Evolutionary conservation across 1,284 basidiomycete genomes (phyloP), one percentile per base, ranked within the genome.

Genomic region (Boletellus sp.): DNA sequence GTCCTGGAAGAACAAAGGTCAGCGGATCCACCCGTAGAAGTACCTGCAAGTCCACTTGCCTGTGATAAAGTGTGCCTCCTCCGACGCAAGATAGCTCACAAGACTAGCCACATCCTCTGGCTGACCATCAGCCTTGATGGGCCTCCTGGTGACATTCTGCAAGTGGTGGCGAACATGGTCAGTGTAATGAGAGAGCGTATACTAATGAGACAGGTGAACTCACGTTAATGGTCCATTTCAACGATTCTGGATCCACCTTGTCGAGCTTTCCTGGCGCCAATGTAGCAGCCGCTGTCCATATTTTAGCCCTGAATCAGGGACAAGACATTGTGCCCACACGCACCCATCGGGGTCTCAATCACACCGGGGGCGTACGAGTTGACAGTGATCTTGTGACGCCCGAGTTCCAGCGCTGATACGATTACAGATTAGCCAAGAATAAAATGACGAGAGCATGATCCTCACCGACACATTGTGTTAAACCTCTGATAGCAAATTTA

Each of bases 401-500:
- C 69, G 16, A 71, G 53, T 41, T 73, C 72, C 11, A 53, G 19
- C 19, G 55, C 55, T 60, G 35, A 20, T 20, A 8, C n/a, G 5
- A n/a, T 29, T n/a, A 59, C 5, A 33, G 9, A 21, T 3, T 33
- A 27, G 17, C 30, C 11, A 4, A 25, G 11, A 21, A 16, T 16
- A 40, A 16, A 8, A 23, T 7, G 3, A 2, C 5, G 14, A 26
- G 25, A n/a, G 8, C 4, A 14, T 0, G 3, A 26, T 22, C 4
- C n/a, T 41, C 34, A 60, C 59, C 60, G 1, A 50, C 51, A 0
- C 35, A 35, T 21, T 64, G 60, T 4, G 60, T 65, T 16, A 68
- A 47, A 5, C 62, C 60, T 25, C 62, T 59, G 13, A 67, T 21
- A 5, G 62, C 64, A 27, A 65, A 68, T 27, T 67, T 67, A 37